Evolutionary conservation across 208 protist genomes (phyloP).

Genomic region (Herpetomonas samuelpessoai): DNA sequence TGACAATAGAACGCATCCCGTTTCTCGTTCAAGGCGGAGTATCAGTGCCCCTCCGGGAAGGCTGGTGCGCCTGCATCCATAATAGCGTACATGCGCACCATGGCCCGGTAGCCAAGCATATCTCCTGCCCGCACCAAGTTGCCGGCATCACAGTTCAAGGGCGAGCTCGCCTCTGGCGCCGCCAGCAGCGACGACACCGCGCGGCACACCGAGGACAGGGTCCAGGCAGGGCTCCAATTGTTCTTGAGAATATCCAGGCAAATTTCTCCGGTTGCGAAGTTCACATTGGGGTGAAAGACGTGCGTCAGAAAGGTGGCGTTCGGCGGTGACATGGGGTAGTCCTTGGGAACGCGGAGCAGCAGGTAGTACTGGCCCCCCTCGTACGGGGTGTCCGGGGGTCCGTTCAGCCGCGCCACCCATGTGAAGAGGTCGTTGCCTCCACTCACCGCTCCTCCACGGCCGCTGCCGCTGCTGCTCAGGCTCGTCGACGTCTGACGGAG

Average conservation of each 20-base stretch:
- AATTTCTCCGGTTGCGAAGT: conserved; percentile 82
- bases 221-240: conserved; percentile 90
- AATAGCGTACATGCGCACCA: conserved; percentile 78
- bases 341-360: conserved; percentile 56
- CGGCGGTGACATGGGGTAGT: conserved; percentile 89
- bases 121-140: conserved; percentile 84
- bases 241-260: conserved; percentile 92
- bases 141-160: conserved; percentile 92
- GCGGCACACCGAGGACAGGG: conserved; percentile 77
- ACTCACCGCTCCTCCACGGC: background rate
- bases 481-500: background rate
- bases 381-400: conserved; percentile 79
- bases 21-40: too few relatives aligned
- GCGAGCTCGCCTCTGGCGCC: conserved; percentile 72
- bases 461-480: background rate
- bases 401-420: conserved; percentile 67
- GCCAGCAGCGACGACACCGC: conserved; percentile 76
- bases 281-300: conserved; percentile 92
- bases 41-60: conserved; percentile 21
- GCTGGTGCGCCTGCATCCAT: conserved; percentile 59
- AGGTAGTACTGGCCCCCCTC: conserved; percentile 70
- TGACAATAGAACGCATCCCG: too few relatives aligned
- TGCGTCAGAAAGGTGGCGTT: conserved; percentile 73
- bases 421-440: conserved; percentile 31
- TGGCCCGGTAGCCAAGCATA: conserved; percentile 47